These are phyloP conservation scores for Chara braunii DNA, from an alignment of 139 green algal species.

Conservation along the genomic window DNA sequence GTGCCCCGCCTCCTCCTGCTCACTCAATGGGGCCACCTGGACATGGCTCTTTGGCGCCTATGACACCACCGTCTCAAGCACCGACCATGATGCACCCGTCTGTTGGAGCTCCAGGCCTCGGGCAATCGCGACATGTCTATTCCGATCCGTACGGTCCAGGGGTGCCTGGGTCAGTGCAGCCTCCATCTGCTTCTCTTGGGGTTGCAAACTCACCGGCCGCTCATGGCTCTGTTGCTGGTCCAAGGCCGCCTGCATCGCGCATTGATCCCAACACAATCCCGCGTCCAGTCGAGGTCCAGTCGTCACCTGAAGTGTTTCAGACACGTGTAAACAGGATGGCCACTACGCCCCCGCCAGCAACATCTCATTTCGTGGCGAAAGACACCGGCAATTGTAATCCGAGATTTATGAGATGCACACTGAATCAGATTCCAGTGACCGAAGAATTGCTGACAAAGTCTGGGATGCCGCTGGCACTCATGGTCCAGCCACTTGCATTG, in stretches of 20 bases:
- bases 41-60: too few relatives aligned
- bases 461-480: conserved; percentile 70
- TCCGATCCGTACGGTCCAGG: too few relatives aligned
- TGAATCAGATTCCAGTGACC: conserved; percentile 67
- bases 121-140: too few relatives aligned
- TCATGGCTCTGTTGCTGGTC: not conserved
- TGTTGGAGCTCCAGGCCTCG: too few relatives aligned
- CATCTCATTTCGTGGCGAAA: conserved; percentile 44
- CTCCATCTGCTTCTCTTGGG: too few relatives aligned
- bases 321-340: conserved; percentile 44
- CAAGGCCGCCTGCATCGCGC: conserved; percentile 14
- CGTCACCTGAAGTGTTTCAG: conserved; percentile 51
- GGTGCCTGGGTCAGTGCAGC: too few relatives aligned
- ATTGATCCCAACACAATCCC: conserved; percentile 83
- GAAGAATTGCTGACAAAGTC: conserved; percentile 63
- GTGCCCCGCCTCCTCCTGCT: too few relatives aligned
- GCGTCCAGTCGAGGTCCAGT: conserved; percentile 50
- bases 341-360: conserved; percentile 10
- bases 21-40: too few relatives aligned
- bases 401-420: conserved; percentile 66
- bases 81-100: too few relatives aligned
- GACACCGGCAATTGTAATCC: conserved; percentile 71
- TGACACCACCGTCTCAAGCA: too few relatives aligned
- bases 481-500: conserved; percentile 75
- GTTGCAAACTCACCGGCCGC: not conserved